Conservation (phyloP, 768 basidiomycete species). For the Arthromyces matolae region DNA sequence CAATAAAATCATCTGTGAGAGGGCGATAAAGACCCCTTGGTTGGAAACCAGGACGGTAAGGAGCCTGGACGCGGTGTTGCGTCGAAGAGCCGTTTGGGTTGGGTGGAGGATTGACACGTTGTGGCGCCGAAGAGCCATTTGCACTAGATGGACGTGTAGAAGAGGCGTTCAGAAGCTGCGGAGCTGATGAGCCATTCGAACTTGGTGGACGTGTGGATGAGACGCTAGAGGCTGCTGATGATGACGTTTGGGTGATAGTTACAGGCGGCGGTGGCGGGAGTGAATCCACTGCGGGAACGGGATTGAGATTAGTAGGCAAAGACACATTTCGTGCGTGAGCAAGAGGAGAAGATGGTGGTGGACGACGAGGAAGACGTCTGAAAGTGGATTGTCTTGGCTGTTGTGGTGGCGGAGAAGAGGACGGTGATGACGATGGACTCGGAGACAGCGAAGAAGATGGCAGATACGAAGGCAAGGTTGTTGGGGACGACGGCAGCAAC, state of each 20-base stretch:
- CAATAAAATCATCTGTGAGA: constrained; percentile 80
- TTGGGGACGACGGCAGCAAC: constrained; percentile 10
- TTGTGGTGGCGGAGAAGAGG: neutral
- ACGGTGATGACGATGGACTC: constrained; percentile 24
- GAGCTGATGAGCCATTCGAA: neutral
- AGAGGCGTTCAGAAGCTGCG: neutral
- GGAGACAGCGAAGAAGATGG: neutral
- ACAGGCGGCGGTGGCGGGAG: too few relatives aligned
- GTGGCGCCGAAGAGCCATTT: neutral
- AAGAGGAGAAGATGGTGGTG: constrained; percentile 23
- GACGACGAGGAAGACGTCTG: constrained; percentile 42
- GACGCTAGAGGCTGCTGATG: too few relatives aligned
- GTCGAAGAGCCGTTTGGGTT: neutral
- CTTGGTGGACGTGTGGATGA: too few relatives aligned
- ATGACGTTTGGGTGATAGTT: too few relatives aligned
- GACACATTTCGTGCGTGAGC: too few relatives aligned
- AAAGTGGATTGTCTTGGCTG: constrained; percentile 39
- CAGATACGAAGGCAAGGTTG: constrained; percentile 27
- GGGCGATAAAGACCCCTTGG: constrained; percentile 80
- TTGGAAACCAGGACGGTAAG: constrained; percentile 91
- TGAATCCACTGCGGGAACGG: too few relatives aligned
- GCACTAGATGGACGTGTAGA: neutral
- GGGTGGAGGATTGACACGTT: neutral
- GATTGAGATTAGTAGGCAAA: too few relatives aligned
- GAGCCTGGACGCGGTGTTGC: constrained; percentile 36